phyloP scores from a whole-genome alignment of 75 land plant genomes.

The Selaginella moellendorffii region DNA sequence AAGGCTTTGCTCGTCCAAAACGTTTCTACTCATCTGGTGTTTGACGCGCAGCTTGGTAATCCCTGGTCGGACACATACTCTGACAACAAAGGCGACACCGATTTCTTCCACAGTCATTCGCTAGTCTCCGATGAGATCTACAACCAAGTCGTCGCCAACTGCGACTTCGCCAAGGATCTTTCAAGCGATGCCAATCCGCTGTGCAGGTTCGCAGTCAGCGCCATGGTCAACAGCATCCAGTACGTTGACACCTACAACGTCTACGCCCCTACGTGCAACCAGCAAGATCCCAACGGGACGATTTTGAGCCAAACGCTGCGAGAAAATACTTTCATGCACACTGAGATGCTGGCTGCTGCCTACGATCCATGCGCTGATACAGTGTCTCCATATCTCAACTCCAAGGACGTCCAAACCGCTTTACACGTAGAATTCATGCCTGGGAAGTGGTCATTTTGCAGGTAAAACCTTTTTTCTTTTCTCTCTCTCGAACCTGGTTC shows the following conservation, averaged over 20 bases:
- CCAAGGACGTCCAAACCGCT: conserved; percentile 22
- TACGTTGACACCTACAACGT: conserved; percentile 67
- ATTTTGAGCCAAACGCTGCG: too few species aligned
- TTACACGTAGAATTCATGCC: conserved; percentile 8
- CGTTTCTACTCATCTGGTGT: too few species aligned
- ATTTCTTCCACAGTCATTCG: conserved; percentile 58
- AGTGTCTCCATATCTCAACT: conserved; percentile 24
- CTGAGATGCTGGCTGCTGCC: conserved; percentile 3
- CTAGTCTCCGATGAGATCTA: conserved; percentile 57
- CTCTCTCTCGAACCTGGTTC: not conserved
- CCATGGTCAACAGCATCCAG: not conserved
- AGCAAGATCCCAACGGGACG: too few species aligned
- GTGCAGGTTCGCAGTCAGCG: not conserved
- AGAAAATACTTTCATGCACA: conserved; percentile 11
- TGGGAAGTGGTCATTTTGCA: conserved; percentile 27
- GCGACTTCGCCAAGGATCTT: conserved; percentile 24
- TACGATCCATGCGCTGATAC: conserved; percentile 24
- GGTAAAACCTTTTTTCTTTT: too few species aligned
- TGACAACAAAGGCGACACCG: conserved; percentile 41
- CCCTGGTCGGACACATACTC: conserved; percentile 47
- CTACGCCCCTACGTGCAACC: conserved; percentile 45
- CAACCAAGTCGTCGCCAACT: conserved; percentile 28
- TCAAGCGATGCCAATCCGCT: not conserved
- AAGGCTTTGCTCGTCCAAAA: not conserved
- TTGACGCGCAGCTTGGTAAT: conserved; percentile 48